Percentiles rank a stretch among this genome's conserved stretches.
Conservation (phyloP, 2,329 filamentous ascomycete species). For the Colletotrichum chlorophyti region DNA sequence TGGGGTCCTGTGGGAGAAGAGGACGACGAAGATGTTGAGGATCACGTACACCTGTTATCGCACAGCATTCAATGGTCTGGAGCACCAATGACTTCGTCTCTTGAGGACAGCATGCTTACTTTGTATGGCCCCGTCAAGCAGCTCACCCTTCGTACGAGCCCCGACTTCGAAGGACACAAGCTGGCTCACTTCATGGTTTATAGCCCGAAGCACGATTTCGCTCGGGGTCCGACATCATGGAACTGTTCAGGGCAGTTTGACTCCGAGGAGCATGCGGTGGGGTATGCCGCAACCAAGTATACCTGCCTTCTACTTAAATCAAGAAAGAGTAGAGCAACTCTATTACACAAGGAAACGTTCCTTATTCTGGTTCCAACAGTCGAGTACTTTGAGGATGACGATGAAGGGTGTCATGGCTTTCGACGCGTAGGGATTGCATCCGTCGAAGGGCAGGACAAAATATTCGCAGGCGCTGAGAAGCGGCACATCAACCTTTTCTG, state of each 20-base stretch:
- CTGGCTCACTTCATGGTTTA: background rate
- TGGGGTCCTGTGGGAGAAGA: background rate
- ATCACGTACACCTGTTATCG: background rate
- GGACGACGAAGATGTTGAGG: background rate
- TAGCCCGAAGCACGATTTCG: background rate
- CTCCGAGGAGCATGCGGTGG: background rate
- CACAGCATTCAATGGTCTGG: background rate
- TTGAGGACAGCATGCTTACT: background rate
- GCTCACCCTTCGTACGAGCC: background rate
- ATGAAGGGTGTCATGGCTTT: background rate
- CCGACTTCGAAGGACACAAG: background rate
- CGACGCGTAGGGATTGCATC: background rate
- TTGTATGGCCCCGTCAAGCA: background rate
- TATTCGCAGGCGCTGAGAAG: no score
- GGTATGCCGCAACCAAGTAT: background rate
- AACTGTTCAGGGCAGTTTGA: slow-evolving; percentile 3
- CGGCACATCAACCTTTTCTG: no score
- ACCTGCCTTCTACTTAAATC: background rate
- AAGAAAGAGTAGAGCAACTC: no score
- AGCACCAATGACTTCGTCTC: background rate
- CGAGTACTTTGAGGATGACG: background rate
- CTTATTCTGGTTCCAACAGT: background rate
- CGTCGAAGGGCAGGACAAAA: background rate
- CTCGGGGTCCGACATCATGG: background rate
- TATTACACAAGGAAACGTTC: background rate